Base-by-base conservation (phyloP, 805 yeast genomes). In the Schwanniomyces yamadae region DNA sequence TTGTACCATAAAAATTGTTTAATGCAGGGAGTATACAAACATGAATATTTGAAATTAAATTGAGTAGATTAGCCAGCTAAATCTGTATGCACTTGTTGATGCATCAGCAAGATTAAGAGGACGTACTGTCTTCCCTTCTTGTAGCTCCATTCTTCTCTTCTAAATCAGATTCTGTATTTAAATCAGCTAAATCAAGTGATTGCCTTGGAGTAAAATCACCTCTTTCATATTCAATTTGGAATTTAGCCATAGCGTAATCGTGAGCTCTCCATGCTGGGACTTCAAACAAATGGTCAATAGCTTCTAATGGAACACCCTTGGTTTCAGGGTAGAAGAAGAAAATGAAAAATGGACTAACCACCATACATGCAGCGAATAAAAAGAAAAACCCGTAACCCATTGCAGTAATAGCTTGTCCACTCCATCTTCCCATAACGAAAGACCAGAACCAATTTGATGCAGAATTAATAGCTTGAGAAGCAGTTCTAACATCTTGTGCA, bases 371-470 rank as follows among this genome's bases (percentile, higher is more conserved):
- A 2, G 65, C 71, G 46, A 67, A 66, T 44, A 73, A 59, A 45
- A 71, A 67, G 48, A 68, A 72, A 26, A 68, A 58, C 17, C 73
- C 75, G 47, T 64, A 73, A 4, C 63, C 61, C 55, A 72, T 69
- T 21, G 55, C 52, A 20, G 55, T 54, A 31, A 72, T 61, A 57
- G 73, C 73, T 41, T 71, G 55, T 18, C 70, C 66, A 8, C 75
- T 65, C 43, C 63, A 66, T 41, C 73, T 59, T 5, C 73, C 74
- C 57, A 71, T 64, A 38, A 73, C 63, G 44, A 73, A 73, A 5
- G 72, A 73, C 68, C 75, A 69, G 45, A 70, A 64, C 78, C 78
- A 71, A 36, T 69, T 67, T 18, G 71, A 59, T 6, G 72, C 57
- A 0, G 75, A 69, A 40, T 69, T 69, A 35, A 71, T 52, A 16